A percentile compares a stretch with the other conserved stretches of the same genome.
These are phyloP conservation scores for Parastagonospora avenae DNA, from an alignment of 2,329 filamentous ascomycete genomes.

Conservation along the genomic window DNA sequence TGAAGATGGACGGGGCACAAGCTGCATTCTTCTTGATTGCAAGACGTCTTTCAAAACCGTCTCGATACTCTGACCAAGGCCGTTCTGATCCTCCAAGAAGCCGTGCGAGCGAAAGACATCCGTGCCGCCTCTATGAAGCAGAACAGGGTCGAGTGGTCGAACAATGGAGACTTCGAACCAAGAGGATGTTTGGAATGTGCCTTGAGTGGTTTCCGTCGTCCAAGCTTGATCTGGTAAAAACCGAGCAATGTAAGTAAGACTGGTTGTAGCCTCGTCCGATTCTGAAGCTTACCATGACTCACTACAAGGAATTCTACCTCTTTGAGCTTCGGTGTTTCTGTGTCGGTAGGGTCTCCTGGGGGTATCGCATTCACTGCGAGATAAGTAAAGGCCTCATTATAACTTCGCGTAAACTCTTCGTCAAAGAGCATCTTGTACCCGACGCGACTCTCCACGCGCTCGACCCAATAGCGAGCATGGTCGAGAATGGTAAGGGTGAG, in stretches of 20 bases:
- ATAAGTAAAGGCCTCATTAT: slow-evolving; percentile 9
- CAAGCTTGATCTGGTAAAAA: slow-evolving; percentile 25
- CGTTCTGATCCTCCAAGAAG: no score
- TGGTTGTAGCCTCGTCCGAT: neutral
- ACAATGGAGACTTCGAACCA: slow-evolving; percentile 27
- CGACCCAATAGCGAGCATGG: slow-evolving; percentile 19
- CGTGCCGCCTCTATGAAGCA: neutral
- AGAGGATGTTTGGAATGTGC: slow-evolving; percentile 22
- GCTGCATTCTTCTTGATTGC: neutral
- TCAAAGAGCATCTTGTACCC: slow-evolving; percentile 6
- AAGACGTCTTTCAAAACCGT: neutral
- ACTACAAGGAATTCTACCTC: slow-evolving; percentile 22
- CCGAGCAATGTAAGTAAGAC: neutral
- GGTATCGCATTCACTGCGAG: neutral
- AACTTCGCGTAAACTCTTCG: slow-evolving; percentile 7
- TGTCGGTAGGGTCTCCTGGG: no score
- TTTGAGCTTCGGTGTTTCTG: slow-evolving; percentile 9
- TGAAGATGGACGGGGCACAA: slow-evolving; percentile 9
- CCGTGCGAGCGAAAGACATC: neutral
- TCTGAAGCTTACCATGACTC: slow-evolving; percentile 12
- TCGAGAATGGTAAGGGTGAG: slow-evolving; percentile 20
- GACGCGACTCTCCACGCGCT: neutral
- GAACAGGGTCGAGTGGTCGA: neutral
- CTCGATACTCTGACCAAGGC: neutral
- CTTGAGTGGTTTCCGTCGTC: slow-evolving; percentile 17